Base-by-base conservation (phyloP, 2,329 filamentous ascomycete genomes). In the Cladosporium sp. region DNA sequence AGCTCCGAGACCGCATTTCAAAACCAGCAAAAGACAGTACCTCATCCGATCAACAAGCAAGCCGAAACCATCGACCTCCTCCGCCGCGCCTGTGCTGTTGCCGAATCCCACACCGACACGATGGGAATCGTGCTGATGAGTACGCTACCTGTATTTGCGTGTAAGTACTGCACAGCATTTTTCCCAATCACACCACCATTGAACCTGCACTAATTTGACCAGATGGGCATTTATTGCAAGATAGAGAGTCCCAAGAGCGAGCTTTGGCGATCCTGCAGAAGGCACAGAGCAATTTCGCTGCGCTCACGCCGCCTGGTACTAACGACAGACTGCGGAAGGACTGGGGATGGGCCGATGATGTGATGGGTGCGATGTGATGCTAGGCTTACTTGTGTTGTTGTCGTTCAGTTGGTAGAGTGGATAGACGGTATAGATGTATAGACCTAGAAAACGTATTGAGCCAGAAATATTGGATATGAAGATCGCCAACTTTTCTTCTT, bases 101-200 rank as follows among this genome's bases (percentile, higher is more conserved):
- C 55, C 18, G 31, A 35, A 23, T 58, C 55, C 10, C 55, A 58
- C 16, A 23, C 55, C 11, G 26, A 35, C 33, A 14, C 55, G 8
- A 58, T 37, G 55, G 55, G 55, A 12, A 58, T 58, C 12, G 55
- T 58, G 14, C n/a, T 58, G 29, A 58, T 58, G 55, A 58, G 55
- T 23, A 58, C 55, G 5, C 16, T 58, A 21, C 40, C 40, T 23
- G 5, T 46, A 21, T 10, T 46, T 21, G n/a, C 40, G 18, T 46
- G 40, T 46, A 21, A 46, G 40, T 26, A 26, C 23, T 26, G 23
- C 23, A 26, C 23, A 26, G 1, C 23, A 26, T 26, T 3, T 26
- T 26, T 26, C 23, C 3, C 23, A 26, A 26, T 3, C 23, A 26
- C 23, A 3, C 23, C 23, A 26, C 23, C 23, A 26, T 26, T 26